phyloP scores from a whole-genome alignment of 768 basidiomycete genomes.

The Trametes coccinea region DNA sequence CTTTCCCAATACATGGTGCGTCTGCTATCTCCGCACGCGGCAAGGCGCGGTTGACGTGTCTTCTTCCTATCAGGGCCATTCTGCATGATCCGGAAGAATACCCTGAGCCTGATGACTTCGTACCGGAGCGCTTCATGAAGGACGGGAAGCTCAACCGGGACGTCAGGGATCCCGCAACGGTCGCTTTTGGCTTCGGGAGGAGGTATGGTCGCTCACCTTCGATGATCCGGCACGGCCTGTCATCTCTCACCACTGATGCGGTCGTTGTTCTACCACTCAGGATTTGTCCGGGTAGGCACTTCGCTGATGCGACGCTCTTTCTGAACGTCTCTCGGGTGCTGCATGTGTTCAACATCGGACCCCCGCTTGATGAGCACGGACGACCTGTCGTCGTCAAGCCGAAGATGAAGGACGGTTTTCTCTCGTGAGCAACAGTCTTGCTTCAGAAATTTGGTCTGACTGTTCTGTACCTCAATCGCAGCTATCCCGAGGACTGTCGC shows the following conservation, averaged over 20 bases:
- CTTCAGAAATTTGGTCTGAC: not conserved
- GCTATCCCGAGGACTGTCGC: slow-evolving; percentile 20
- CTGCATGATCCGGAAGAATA: slow-evolving; percentile 29
- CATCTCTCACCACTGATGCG: not conserved
- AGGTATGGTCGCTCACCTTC: slow-evolving; percentile 13
- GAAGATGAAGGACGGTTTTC: slow-evolving; percentile 17
- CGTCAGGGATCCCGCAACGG: slow-evolving; percentile 14
- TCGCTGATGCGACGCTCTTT: slow-evolving; percentile 21
- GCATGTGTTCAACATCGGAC: slow-evolving; percentile 21
- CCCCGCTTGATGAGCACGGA: slow-evolving; percentile 4
- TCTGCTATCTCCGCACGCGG: not conserved
- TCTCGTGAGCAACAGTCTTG: slow-evolving; percentile 1
- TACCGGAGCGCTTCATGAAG: slow-evolving; percentile 30
- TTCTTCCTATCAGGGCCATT: slow-evolving; percentile 25
- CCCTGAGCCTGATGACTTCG: slow-evolving; percentile 28
- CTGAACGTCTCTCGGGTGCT: slow-evolving; percentile 21
- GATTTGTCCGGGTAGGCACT: slow-evolving; percentile 21
- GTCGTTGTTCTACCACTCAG: not conserved
- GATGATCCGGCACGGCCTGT: no score
- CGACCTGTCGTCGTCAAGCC: slow-evolving; percentile 18
- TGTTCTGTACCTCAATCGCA: not conserved
- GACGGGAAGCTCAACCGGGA: slow-evolving; percentile 19
- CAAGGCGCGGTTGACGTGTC: no score
- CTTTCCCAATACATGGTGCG: slow-evolving; percentile 20
- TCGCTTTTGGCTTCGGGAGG: slow-evolving; percentile 31